Evolutionary conservation across 768 basidiomycete genomes (phyloP), one percentile per base, ranked within the genome.

Genomic region (Russula foetens): DNA sequence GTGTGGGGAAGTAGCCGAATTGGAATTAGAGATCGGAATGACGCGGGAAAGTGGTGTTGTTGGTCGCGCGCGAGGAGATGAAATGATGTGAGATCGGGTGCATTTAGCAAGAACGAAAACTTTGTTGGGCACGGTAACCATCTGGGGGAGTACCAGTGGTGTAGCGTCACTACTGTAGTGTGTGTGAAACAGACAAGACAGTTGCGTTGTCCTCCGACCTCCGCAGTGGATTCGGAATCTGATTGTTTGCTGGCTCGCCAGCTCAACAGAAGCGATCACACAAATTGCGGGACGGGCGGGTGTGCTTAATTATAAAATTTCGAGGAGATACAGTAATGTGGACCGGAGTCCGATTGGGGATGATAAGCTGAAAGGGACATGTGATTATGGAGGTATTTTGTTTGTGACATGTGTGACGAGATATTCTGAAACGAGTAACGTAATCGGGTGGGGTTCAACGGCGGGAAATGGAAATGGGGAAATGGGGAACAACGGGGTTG

Each of bases 1-100:
- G 54, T 55, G 60, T 62, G 60, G 60, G 60, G 60, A 62, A 62
- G 60, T 33, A 57, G 39, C 54, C 60, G 50, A 62, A 57, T 52
- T 51, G 55, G 50, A 53, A 57, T 51, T 51, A 38, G 43, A 33
- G 60, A 61, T 51, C 54, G 60, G 49, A 58, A 56, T 62, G 60
- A 57, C 60, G 53, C 53, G 54, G 35, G 23, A 50, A 5, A 48
- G 14, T 50, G 39, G 38, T 14, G 15, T 14, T 50, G 47, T 39
- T 39, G 31, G 24, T 33, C 7, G 5, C n/a, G 23, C 31, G 39
- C 41, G 54, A 45, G 46, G 46, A 19, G 21, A 50, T 44, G 17
- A 35, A 33, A 60, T 49, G 48, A 56, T 9, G 54, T 5, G 8
- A 23, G 50, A 53, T 58, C 49, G 33, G 49, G 39, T 29, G 4